Conservation (phyloP, 1,284 basidiomycete genomes). For the Ustilago hordei region DNA sequence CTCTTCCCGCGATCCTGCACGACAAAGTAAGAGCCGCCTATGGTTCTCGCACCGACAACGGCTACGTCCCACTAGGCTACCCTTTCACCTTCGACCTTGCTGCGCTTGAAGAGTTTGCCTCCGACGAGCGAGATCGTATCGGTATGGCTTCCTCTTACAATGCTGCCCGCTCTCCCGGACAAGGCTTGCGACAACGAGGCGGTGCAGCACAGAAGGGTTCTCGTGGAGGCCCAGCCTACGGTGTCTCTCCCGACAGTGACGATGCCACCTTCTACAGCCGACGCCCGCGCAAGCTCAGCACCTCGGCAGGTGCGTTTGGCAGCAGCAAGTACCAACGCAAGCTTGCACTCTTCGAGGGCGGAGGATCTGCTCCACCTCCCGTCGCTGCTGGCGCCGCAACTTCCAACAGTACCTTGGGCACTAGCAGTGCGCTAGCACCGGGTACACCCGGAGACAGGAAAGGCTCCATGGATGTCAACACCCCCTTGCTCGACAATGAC, state of each 20-base stretch:
- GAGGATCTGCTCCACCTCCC: constrained; percentile 67
- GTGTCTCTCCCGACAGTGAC: constrained; percentile 61
- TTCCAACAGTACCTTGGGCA: constrained; percentile 71
- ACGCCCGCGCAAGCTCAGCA: constrained; percentile 58
- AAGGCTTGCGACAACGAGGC: constrained; percentile 44
- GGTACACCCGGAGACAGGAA: constrained; percentile 9
- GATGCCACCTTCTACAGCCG: constrained; percentile 67
- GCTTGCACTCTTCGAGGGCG: constrained; percentile 88
- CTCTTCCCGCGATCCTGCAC: constrained; percentile 30
- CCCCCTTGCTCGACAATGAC: constrained; percentile 68
- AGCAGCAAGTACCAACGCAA: constrained; percentile 77
- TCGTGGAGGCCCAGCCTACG: constrained; percentile 37
- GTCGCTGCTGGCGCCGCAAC: constrained; percentile 54
- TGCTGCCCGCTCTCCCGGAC: constrained; percentile 20
- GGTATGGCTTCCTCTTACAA: constrained; percentile 35
- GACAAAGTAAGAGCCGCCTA: constrained; percentile 27
- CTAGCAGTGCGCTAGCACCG: constrained; percentile 52
- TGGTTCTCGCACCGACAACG: constrained; percentile 17
- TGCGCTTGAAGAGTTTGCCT: constrained; percentile 63
- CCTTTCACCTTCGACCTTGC: constrained; percentile 66
- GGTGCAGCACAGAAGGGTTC: constrained; percentile 26
- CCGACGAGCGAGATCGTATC: constrained; percentile 61
- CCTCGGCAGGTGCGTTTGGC: constrained; percentile 45
- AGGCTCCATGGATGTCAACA: constrained; percentile 60
- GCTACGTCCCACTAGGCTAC: constrained; percentile 56